Conservation (phyloP, 495 filamentous ascomycete genomes). For the Neurospora discreta region DNA sequence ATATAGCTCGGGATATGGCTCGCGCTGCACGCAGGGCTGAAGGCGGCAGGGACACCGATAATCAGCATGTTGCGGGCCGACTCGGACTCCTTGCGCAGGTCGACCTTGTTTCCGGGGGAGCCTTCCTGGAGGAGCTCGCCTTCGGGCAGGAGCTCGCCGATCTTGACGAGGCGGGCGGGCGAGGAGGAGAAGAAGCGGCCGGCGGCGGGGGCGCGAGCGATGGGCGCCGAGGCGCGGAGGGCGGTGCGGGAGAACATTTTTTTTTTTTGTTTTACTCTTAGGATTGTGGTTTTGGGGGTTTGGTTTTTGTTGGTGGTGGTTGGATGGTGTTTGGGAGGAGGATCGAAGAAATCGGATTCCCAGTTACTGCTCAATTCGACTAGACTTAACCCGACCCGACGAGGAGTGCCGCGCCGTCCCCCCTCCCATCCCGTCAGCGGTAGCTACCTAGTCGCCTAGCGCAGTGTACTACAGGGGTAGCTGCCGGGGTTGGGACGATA, state of each 20-base stretch:
- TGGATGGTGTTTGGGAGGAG: neutral
- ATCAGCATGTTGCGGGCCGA: constrained; percentile 57
- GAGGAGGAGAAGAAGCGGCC: constrained; percentile 43
- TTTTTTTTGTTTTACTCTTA: neutral
- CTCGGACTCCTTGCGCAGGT: constrained; percentile 62
- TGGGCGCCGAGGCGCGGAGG: constrained; percentile 3
- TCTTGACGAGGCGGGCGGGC: constrained; percentile 36
- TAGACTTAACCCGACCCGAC: neutral
- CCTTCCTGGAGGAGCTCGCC: constrained; percentile 50
- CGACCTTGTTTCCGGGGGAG: constrained; percentile 72
- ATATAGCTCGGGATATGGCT: constrained; percentile 77
- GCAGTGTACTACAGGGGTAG: neutral
- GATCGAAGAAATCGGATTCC: neutral
- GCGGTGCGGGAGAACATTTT: constrained; percentile 2
- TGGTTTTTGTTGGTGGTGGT: neutral
- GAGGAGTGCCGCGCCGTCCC: neutral
- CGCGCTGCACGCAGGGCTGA: constrained; percentile 69
- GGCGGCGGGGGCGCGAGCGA: constrained; percentile 1
- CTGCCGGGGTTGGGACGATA: neutral
- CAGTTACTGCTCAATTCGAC: neutral
- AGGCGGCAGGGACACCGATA: constrained; percentile 84
- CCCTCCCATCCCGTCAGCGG: neutral
- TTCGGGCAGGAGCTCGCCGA: constrained; percentile 51
- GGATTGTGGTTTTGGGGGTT: neutral
- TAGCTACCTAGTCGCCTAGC: neutral